Evolutionary conservation across 805 yeast species (phyloP), one percentile per base, ranked within the genome.

Genomic region (Wickerhamiella parazyma): DNA sequence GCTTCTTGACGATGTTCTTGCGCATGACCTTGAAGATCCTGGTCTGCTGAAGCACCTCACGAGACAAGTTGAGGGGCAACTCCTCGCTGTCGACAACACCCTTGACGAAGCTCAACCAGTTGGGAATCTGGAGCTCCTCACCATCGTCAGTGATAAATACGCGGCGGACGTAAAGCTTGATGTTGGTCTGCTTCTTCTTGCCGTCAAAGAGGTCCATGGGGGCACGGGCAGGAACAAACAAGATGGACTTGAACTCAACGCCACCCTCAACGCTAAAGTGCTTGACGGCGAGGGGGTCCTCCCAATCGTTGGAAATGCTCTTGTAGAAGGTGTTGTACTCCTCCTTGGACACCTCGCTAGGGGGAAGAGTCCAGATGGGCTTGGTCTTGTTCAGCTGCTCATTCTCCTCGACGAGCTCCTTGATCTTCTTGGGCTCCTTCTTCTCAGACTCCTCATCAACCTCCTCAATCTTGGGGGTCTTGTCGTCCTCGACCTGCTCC

Each of bases 31-130:
- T 91, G 72, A 91, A 78, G 69, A 91, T 91, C 84, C 91, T 91
- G 85, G 91, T 91, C 74, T 91, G 99, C 74, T 91, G 99, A 65
- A 91, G 78, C 82, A 93, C 82, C 74, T 91, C 99, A 83, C 99
- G 89, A 59, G 98, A 91, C 73, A 91, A 77, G 89, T 91, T 91
- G 70, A 91, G 80, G 69, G 99, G 99, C 69, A 91, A 76, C 71
- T 91, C 99, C 75, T 91, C 97, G 58, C 96, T 85, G 73, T 91
- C 99, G 53, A 91, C 99, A 68, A 91, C 99, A 80, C 99, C 99
- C 73, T 75, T 87, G 61, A 91, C 84, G 69, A 91, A 91, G 45
- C 86, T 72, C 65, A 91, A 78, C 98, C 98, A 91, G 69, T 91
- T 97, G 65, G 99, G 99, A 55, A 91, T 86, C 36, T 39, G 42